Conservation (phyloP, 495 filamentous ascomycete genomes). For the Cudoniella acicularis region DNA sequence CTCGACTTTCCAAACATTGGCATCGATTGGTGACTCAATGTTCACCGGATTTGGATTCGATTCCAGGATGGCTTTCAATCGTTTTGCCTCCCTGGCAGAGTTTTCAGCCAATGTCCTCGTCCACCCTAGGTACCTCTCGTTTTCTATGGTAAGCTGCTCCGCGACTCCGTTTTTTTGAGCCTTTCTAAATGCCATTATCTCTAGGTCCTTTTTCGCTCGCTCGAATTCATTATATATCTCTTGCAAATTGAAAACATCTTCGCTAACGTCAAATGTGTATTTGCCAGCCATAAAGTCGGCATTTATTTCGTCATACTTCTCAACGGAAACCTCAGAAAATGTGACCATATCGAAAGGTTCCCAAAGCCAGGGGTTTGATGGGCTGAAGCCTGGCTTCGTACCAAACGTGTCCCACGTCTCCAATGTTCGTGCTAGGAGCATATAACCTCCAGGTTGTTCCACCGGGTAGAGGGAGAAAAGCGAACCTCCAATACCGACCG, state of each 20-base stretch:
- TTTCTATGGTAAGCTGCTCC: slow-evolving; percentile 32
- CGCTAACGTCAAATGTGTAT: slow-evolving; percentile 46
- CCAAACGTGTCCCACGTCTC: slow-evolving; percentile 53
- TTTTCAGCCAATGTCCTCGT: slow-evolving; percentile 34
- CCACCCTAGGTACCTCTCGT: slow-evolving; percentile 37
- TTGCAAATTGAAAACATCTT: slow-evolving; percentile 49
- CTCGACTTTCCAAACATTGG: slow-evolving; percentile 57
- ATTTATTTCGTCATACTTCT: slow-evolving; percentile 41
- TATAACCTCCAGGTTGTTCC: slow-evolving; percentile 56
- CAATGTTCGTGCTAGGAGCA: slow-evolving; percentile 52
- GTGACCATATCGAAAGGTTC: slow-evolving; percentile 54
- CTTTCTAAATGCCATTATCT: slow-evolving; percentile 5
- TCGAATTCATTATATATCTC: slow-evolving; percentile 5
- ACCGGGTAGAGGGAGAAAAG: slow-evolving; percentile 55
- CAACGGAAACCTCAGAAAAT: slow-evolving; percentile 49
- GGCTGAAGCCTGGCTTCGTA: slow-evolving; percentile 41
- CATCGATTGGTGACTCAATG: slow-evolving; percentile 46
- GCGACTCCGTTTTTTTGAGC: slow-evolving; percentile 13
- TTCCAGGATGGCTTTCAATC: slow-evolving; percentile 40
- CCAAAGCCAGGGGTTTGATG: slow-evolving; percentile 49
- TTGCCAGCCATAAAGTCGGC: slow-evolving; percentile 40
- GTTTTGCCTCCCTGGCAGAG: slow-evolving; percentile 19
- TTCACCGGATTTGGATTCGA: slow-evolving; percentile 38
- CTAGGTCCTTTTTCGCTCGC: neutral
- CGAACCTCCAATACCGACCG: slow-evolving; percentile 50